Conservation (phyloP, 371 early-diverging fungal species). For the Apophysomyces trapeziformis region DNA sequence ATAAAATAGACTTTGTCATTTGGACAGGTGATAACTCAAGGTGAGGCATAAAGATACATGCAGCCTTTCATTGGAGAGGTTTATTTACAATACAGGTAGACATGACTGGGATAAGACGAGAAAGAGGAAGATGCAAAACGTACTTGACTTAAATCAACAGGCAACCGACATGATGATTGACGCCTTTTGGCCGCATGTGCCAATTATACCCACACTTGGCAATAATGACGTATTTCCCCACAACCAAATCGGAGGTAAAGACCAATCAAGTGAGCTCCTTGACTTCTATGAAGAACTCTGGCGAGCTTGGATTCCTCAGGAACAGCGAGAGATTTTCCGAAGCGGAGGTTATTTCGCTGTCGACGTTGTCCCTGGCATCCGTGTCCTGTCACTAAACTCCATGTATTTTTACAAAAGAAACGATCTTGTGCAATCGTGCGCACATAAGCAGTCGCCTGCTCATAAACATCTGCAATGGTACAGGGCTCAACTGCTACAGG, state of each 20-base stretch:
- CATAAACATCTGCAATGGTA: slow-evolving; percentile 74
- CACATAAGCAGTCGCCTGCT: slow-evolving; percentile 59
- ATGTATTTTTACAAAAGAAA: slow-evolving; percentile 25
- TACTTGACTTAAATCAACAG: slow-evolving; percentile 54
- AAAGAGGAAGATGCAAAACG: slow-evolving; percentile 59
- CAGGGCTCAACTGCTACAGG: slow-evolving; percentile 55
- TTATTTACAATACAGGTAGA: slow-evolving; percentile 30
- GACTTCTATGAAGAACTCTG: slow-evolving; percentile 56
- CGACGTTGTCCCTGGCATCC: slow-evolving; percentile 15
- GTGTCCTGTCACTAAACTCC: slow-evolving; percentile 20
- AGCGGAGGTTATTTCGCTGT: slow-evolving; percentile 43
- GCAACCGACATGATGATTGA: slow-evolving; percentile 40
- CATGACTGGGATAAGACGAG: slow-evolving; percentile 76
- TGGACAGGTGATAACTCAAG: slow-evolving; percentile 85
- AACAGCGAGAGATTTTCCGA: slow-evolving; percentile 61
- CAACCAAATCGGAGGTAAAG: slow-evolving; percentile 51
- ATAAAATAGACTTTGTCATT: slow-evolving; percentile 75
- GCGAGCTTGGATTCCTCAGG: slow-evolving; percentile 61
- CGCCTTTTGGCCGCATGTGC: slow-evolving; percentile 41
- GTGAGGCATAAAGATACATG: slow-evolving; percentile 31
- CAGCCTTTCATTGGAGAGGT: too few relatives aligned
- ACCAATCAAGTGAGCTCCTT: slow-evolving; percentile 27
- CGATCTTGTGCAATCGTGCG: slow-evolving; percentile 17
- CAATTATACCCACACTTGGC: slow-evolving; percentile 71
- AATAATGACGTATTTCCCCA: slow-evolving; percentile 86